Conservation (phyloP, 2,329 filamentous ascomycete genomes). For the Penicillium sp. region DNA sequence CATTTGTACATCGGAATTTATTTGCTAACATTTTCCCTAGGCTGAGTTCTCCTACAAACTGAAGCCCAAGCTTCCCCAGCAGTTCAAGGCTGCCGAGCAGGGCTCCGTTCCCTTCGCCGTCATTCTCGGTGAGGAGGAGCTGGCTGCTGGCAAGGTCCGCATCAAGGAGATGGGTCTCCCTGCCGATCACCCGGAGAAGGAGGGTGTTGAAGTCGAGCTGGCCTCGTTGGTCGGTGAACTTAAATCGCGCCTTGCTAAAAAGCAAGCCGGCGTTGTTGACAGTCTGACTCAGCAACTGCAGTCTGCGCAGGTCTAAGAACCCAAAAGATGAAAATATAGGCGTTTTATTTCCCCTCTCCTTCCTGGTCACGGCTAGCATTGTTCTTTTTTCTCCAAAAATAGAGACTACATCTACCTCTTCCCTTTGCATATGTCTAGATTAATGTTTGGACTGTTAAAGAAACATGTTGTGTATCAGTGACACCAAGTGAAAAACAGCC, state of each 20-base stretch:
- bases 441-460: not conserved
- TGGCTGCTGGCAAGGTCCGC: constrained; percentile 78
- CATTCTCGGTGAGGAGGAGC: constrained; percentile 88
- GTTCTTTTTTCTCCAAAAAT: not conserved
- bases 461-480: not conserved
- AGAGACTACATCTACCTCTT: not conserved
- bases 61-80: constrained; percentile 82
- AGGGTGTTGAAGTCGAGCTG: constrained; percentile 73
- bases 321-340: constrained; percentile 20
- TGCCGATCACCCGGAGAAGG: constrained; percentile 86
- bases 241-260: constrained; percentile 24
- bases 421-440: not conserved
- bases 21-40: constrained; percentile 38
- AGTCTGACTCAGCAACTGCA: constrained; percentile 27
- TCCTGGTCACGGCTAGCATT: not conserved
- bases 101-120: constrained; percentile 81
- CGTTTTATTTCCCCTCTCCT: constrained; percentile 8
- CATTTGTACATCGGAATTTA: not conserved
- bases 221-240: constrained; percentile 27
- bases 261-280: constrained; percentile 16
- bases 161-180: constrained; percentile 82
- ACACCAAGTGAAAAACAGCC: not conserved
- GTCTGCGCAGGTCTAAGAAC: constrained; percentile 20
- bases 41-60: constrained; percentile 87
- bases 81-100: constrained; percentile 87